Conservation (phyloP, 164 flowering plant species). For the Umbellularia californica region DNA sequence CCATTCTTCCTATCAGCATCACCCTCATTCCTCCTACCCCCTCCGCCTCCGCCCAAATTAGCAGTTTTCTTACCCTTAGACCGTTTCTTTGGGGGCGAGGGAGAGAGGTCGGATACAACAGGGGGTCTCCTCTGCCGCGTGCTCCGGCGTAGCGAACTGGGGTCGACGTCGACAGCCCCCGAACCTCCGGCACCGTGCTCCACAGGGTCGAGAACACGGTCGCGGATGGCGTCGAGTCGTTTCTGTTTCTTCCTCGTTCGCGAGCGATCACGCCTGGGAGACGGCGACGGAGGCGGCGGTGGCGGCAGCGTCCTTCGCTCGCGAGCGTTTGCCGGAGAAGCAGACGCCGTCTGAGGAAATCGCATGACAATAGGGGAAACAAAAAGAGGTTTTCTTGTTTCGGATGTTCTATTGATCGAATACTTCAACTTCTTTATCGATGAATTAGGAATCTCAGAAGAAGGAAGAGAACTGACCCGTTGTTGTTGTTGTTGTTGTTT, state of each 20-base stretch:
- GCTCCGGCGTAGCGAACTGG: conserved; percentile 56
- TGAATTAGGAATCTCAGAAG: neutral
- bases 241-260: conserved; percentile 66
- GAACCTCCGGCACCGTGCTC: conserved; percentile 20
- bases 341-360: conserved; percentile 28
- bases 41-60: neutral
- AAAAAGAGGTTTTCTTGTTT: neutral
- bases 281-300: neutral
- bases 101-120: conserved; percentile 57
- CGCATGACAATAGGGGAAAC: conserved; percentile 43
- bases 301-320: conserved; percentile 5
- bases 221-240: conserved; percentile 73
- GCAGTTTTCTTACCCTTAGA: conserved; percentile 18
- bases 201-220: conserved; percentile 26
- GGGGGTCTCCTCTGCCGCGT: conserved; percentile 60
- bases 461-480: conserved; percentile 7
- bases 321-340: conserved; percentile 25
- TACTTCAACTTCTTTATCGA: neutral
- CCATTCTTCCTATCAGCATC: conserved; percentile 15
- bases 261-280: conserved; percentile 10
- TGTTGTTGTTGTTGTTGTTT: neutral
- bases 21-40: conserved; percentile 8
- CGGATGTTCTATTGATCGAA: neutral
- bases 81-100: conserved; percentile 51
- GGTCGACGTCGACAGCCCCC: conserved; percentile 23